These are phyloP conservation scores for Fusarium nygamai DNA, from an alignment of 2,329 filamentous ascomycete species.

Conservation along the genomic window DNA sequence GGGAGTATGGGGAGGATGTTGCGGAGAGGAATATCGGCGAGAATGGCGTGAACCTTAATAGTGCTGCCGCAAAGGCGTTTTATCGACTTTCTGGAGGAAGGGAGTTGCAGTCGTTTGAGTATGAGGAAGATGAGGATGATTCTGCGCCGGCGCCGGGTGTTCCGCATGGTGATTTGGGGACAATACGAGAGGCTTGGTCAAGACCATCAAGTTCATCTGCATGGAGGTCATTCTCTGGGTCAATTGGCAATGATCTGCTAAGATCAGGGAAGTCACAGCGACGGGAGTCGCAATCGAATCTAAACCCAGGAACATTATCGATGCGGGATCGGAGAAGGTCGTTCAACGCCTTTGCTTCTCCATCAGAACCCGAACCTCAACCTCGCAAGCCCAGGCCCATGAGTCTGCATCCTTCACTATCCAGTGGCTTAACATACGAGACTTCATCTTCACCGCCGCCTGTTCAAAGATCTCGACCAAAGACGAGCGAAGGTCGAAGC, in stretches of 20 bases:
- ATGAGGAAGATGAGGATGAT: constrained; percentile 21
- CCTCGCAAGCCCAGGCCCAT: constrained; percentile 34
- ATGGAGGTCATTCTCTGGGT: constrained; percentile 34
- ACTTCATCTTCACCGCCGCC: constrained; percentile 25
- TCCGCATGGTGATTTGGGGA: constrained; percentile 20
- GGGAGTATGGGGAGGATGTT: constrained; percentile 72
- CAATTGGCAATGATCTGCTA: constrained; percentile 2
- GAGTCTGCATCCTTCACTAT: constrained; percentile 34
- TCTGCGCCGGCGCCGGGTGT: constrained; percentile 31
- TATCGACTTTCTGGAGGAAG: constrained; percentile 43
- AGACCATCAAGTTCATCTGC: constrained; percentile 25
- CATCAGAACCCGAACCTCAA: neutral
- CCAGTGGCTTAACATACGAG: constrained; percentile 22
- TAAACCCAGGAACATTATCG: neutral
- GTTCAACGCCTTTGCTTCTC: constrained; percentile 35
- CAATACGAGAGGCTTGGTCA: constrained; percentile 13
- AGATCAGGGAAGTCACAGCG: constrained; percentile 9
- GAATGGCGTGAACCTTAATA: constrained; percentile 48
- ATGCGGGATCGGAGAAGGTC: constrained; percentile 34
- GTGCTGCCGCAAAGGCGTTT: constrained; percentile 49
- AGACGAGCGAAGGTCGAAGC: constrained; percentile 28
- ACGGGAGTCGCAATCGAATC: constrained; percentile 5
- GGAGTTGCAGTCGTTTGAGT: neutral
- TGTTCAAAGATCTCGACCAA: constrained; percentile 26
- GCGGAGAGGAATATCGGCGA: constrained; percentile 67